phyloP scores from a whole-genome alignment of 306 rosid genomes.

The Castanea sativa region DNA sequence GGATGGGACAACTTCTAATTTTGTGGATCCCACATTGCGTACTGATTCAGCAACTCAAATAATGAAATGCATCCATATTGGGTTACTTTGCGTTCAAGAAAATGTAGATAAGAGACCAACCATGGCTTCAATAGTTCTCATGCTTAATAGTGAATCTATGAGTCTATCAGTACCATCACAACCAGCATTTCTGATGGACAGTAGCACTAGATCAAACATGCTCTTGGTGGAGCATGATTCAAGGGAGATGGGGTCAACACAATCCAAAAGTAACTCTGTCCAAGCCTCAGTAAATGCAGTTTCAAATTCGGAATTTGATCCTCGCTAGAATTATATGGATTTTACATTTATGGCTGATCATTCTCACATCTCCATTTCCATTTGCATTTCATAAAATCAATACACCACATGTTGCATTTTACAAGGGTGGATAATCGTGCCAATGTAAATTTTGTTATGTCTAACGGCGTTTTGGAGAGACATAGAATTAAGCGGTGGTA shows the following conservation, averaged over 20 bases:
- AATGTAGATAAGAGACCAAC: constrained; percentile 9
- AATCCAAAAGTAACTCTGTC: background rate
- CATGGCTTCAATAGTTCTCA: constrained; percentile 4
- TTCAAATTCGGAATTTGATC: background rate
- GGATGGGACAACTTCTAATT: background rate
- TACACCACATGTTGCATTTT: no score
- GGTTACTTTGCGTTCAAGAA: constrained; percentile 22
- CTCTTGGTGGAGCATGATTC: no score
- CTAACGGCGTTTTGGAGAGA: no score
- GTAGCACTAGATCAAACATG: background rate
- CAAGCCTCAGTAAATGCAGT: constrained; percentile 1
- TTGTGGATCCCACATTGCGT: background rate
- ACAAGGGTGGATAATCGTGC: no score
- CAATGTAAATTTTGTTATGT: no score
- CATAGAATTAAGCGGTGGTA: no score
- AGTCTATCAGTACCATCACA: constrained; percentile 1
- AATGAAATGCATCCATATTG: constrained; percentile 31
- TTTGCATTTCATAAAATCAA: no score
- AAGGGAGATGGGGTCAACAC: no score
- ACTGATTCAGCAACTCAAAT: background rate
- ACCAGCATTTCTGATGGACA: background rate
- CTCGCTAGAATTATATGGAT: background rate
- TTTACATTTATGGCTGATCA: background rate
- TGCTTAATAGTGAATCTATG: constrained; percentile 9
- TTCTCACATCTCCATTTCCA: no score